Evolutionary conservation across 441 rosid species (phyloP).

Genomic region (Oxalis stricta): DNA sequence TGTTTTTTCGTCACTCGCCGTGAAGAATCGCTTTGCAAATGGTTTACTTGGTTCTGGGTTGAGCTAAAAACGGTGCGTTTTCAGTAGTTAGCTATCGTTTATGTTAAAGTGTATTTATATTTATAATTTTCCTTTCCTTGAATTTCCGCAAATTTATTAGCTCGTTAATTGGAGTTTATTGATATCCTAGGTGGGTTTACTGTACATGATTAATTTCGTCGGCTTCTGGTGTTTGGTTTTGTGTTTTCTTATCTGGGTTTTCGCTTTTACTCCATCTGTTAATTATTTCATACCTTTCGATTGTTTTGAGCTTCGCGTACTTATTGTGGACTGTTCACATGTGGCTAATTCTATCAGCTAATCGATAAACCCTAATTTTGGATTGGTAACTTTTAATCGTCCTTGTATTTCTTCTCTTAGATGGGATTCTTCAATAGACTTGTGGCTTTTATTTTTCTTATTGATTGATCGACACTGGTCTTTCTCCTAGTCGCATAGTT

Average conservation of each 20-base stretch:
- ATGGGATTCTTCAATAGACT: conserved; percentile 15
- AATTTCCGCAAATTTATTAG: no score
- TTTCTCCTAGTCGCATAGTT: background rate
- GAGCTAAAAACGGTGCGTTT: conserved; percentile 25
- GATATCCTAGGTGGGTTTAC: no score
- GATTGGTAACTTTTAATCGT: conserved; percentile 11
- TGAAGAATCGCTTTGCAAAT: conserved; percentile 21
- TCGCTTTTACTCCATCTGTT: conserved; percentile 20
- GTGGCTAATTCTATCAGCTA: conserved; percentile 14
- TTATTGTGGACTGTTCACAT: conserved; percentile 23
- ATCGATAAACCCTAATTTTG: conserved; percentile 44
- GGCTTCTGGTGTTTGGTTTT: no score
- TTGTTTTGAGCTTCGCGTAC: conserved; percentile 5
- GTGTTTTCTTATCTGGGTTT: no score
- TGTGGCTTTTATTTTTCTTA: conserved; percentile 8
- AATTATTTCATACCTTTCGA: conserved; percentile 17
- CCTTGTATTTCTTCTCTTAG: conserved; percentile 4
- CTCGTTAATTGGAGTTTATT: no score
- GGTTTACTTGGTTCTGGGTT: conserved; percentile 13
- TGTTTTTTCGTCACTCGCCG: conserved; percentile 33
- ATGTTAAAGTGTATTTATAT: no score
- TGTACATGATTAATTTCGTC: no score
- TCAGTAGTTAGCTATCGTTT: conserved; percentile 17
- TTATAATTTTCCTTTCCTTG: no score
- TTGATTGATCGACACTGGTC: conserved; percentile 12